phyloP scores from a whole-genome alignment of 139 green algal species.

The Tetraselmis chui region DNA sequence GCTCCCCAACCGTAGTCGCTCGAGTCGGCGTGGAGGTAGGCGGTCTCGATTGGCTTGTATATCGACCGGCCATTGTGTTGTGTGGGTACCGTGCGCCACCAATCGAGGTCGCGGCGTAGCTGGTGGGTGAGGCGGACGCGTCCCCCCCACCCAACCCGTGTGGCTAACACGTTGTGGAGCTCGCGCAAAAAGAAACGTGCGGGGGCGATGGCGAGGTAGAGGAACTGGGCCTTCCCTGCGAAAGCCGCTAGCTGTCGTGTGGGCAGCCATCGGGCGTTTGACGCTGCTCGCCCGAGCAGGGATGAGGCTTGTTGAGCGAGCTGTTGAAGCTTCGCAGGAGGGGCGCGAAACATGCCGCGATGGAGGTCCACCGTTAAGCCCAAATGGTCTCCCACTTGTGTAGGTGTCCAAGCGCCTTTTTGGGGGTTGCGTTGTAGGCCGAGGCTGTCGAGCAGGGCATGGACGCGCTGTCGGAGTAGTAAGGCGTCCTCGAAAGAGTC shows the following conservation, averaged over 20 bases:
- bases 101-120: not conserved
- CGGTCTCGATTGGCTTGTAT: not conserved
- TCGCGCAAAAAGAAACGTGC: not conserved
- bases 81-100: not conserved
- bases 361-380: too few relatives aligned
- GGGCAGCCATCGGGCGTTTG: not conserved
- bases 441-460: not conserved
- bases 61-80: not conserved
- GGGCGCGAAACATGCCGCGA: not conserved
- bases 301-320: not conserved
- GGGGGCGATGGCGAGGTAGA: not conserved
- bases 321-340: not conserved
- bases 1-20: not conserved
- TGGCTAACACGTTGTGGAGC: not conserved
- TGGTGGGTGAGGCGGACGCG: not conserved
- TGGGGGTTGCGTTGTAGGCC: not conserved
- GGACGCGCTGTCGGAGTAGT: not conserved
- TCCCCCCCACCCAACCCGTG: too few relatives aligned
- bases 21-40: not conserved
- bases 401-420: too few relatives aligned
- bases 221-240: not conserved
- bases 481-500: not conserved
- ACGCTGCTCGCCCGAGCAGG: not conserved
- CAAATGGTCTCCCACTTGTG: too few relatives aligned
- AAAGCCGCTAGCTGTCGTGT: not conserved